Evolutionary conservation across 2,329 filamentous ascomycete genomes (phyloP), one percentile per base, ranked within the genome.

Genomic region (Cadophora sp.): DNA sequence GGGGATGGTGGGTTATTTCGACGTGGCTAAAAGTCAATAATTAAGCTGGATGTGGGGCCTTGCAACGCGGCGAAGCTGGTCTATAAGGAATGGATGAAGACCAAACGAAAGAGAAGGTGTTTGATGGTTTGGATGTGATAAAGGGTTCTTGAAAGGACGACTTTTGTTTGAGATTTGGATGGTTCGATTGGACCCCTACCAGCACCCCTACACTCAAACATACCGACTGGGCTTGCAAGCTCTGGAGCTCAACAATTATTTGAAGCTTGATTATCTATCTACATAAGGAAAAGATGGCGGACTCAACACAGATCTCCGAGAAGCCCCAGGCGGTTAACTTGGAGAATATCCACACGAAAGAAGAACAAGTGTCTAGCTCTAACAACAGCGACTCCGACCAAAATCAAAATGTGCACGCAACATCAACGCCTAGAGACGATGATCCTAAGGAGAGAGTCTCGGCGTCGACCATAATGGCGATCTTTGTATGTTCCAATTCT

Each of bases 391-490:
- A 56, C n/a, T 50, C 24, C 26, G 51, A 56, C n/a, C 40, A 19
- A 37, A 51, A 69, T 48, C 48, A 64, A 46, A 29, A 58, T 67
- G 58, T 65, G 2, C 26, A 11, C 16, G 9, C 58, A 19, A 46
- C 43, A 46, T 7, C 65, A 51, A 26, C 65, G 14, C 37, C 37
- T n/a, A 22, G 24, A 24, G 43, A 16, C 22, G 68, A 70, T 37
- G 65, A 68, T 19, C 64, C 67, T 1, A 29, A 55, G 12, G 69
- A 71, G 27, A 68, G 34, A 34, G 55, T 73, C 5, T 69, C 69
- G 0, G 51, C 55, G n/a, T 71, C 71, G 24, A 71, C 71, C 1
- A 62, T 73, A 46, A 66, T 70, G 68, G 71, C 71, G 22, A 69
- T 73, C 7, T 71, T 73, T 50, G 71, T 73, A 62, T 48, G 69